These are phyloP conservation scores for Thalassiosira exigua DNA, from an alignment of 352 stramenopile genomes.

Conservation along the genomic window DNA sequence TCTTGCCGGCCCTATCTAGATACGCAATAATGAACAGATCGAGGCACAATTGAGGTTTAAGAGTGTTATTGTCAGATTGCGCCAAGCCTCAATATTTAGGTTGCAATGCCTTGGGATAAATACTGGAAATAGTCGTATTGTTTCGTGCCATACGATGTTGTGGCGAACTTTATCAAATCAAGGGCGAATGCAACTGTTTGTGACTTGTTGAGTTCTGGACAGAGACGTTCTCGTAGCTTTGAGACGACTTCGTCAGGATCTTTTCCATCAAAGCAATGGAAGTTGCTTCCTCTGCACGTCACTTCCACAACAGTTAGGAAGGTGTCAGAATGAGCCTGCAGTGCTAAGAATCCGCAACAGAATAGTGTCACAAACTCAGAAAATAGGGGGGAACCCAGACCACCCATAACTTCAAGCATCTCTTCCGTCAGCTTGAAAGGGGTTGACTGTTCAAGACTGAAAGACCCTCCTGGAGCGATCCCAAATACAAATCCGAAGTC, in stretches of 20 bases:
- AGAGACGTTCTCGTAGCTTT: conserved; percentile 78
- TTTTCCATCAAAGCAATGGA: conserved; percentile 92
- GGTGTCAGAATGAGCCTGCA: conserved; percentile 94
- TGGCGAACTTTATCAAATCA: conserved; percentile 81
- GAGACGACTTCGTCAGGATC: conserved; percentile 70
- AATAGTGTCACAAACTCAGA: conserved; percentile 97
- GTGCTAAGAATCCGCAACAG: conserved; percentile 95
- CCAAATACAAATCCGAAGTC: conserved; percentile 97
- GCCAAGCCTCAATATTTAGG: too few species aligned
- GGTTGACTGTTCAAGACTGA: conserved; percentile 93
- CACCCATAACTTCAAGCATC: conserved; percentile 92
- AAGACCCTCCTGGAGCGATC: conserved; percentile 84
- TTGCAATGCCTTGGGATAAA: conserved; percentile 82
- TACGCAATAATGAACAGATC: too few species aligned
- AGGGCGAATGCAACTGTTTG: conserved; percentile 78
- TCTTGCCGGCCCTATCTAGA: too few species aligned
- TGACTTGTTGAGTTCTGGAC: conserved; percentile 72
- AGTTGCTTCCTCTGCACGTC: conserved; percentile 94
- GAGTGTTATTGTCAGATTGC: too few species aligned
- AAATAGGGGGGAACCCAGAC: conserved; percentile 85
- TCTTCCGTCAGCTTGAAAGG: conserved; percentile 99
- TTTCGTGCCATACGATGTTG: conserved; percentile 77
- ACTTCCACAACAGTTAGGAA: conserved; percentile 97
- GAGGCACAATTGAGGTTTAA: too few species aligned
- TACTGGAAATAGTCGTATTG: conserved; percentile 86